phyloP scores from a whole-genome alignment of 2,329 filamentous ascomycete genomes.

The Trichoderma hamatum region DNA sequence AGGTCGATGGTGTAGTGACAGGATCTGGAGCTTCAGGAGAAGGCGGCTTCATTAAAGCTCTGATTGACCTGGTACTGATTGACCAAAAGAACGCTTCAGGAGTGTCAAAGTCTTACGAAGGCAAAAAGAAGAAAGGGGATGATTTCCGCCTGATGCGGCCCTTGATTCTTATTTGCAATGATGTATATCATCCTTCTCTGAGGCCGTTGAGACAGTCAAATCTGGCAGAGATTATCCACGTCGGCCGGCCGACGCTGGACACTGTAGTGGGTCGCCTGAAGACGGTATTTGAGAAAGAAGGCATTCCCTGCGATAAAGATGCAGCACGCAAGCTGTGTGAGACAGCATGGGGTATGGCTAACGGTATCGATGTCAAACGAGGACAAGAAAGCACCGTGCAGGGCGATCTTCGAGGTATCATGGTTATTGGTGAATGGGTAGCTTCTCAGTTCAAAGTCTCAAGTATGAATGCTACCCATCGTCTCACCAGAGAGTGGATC shows the following conservation, averaged over 20 bases:
- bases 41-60: constrained; percentile 90
- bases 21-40: constrained; percentile 79
- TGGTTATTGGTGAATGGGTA: constrained; percentile 88
- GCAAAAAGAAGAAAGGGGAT: constrained; percentile 70
- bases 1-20: constrained; percentile 91
- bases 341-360: constrained; percentile 77
- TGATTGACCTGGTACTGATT: constrained; percentile 84
- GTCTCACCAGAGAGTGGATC: constrained; percentile 75
- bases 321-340: constrained; percentile 84
- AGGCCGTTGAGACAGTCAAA: constrained; percentile 82
- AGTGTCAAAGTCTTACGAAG: constrained; percentile 33
- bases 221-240: constrained; percentile 86
- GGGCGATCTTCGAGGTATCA: constrained; percentile 77
- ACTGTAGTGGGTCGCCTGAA: constrained; percentile 82
- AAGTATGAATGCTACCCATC: constrained; percentile 43
- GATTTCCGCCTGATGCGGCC: constrained; percentile 86
- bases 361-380: constrained; percentile 68
- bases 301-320: constrained; percentile 84
- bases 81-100: constrained; percentile 75
- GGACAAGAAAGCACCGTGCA: constrained; percentile 70
- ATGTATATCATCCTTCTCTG: constrained; percentile 89
- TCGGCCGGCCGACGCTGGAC: constrained; percentile 85
- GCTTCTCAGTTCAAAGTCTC: constrained; percentile 67
- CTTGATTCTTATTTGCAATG: constrained; percentile 93
- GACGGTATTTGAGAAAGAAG: constrained; percentile 83